Base-by-base conservation (phyloP, 176 grass and related monocot genomes). In the Musa schizocarpa region DNA sequence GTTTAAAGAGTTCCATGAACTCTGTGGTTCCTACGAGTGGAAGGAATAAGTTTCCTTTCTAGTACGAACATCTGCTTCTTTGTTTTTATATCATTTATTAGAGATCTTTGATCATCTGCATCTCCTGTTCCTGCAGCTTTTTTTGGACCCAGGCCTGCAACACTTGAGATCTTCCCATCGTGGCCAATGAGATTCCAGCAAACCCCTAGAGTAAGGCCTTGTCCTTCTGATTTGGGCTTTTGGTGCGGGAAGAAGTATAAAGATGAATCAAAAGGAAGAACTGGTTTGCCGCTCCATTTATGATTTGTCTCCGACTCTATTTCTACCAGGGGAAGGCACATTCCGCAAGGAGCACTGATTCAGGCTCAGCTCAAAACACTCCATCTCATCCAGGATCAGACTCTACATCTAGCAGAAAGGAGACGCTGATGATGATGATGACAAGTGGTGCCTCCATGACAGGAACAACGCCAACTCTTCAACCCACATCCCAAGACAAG, bases 131-230 rank as follows among this genome's bases (percentile, higher is more conserved):
- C 74, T 90, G 85, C 85, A 96, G 92, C 81, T 65, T 88, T 90
- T 67, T 83, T 85, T 69, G 51, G 80, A 73, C 54, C 72, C 63
- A 86, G 85, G 69, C 85, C 87, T 52, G 87, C 87, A 71, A 96
- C 89, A 56, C 87, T 96, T 67, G 87, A 92, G 82, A 96, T 90
- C 87, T 96, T 96, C 81, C 93, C 89, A 19, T 84, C 93, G 50
- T 92, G 87, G 85, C 89, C 93, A 54, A 89, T 89, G 88, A 83
- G 84, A 71, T 83, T 80, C 65, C 87, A 89, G 19, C 87, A 84
- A 80, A 86, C 82, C 50, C 78, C 85, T 70, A 86, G 88, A 87
- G 93, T 96, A 88, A 81, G 90, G n/a, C 20, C 80, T n/a, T 73
- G 13, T 55, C 54, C 26, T 58, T 79, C 23, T 59, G 25, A 56